Conservation (phyloP, 2,329 filamentous ascomycete species). For the Arachnomyces sp. region DNA sequence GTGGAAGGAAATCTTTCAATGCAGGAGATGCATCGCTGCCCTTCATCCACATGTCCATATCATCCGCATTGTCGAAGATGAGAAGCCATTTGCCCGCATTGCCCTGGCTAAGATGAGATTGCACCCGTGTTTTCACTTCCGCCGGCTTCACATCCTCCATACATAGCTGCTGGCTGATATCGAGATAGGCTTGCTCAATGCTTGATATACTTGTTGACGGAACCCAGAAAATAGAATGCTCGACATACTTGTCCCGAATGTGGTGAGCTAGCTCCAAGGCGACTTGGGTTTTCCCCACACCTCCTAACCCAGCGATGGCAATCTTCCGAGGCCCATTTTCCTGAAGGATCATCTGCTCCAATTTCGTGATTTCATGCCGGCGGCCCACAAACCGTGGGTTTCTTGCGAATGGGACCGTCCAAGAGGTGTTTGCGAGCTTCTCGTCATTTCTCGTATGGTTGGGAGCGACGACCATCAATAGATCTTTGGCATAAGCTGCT, state of each 20-base stretch:
- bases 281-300: slow-evolving; percentile 23
- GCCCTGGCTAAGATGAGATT: slow-evolving; percentile 13
- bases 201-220: slow-evolving; percentile 14
- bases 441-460: too few species aligned
- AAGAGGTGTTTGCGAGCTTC: too few species aligned
- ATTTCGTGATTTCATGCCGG: slow-evolving; percentile 4
- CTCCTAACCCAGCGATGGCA: slow-evolving; percentile 19
- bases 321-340: slow-evolving; percentile 9
- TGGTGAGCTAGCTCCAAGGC: slow-evolving; percentile 20
- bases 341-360: slow-evolving; percentile 3
- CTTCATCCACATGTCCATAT: slow-evolving; percentile 12
- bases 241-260: slow-evolving; percentile 11
- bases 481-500: slow-evolving; percentile 13
- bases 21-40: not conserved
- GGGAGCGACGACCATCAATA: slow-evolving; percentile 6
- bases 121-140: too few species aligned
- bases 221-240: slow-evolving; percentile 22
- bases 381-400: slow-evolving; percentile 10
- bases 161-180: slow-evolving; percentile 11
- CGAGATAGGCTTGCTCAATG: slow-evolving; percentile 16
- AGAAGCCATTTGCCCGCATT: slow-evolving; percentile 15
- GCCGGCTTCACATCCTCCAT: slow-evolving; percentile 7
- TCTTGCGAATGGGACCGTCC: too few species aligned
- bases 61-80: slow-evolving; percentile 22
- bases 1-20: slow-evolving; percentile 12